Base-by-base conservation (phyloP, 2,329 filamentous ascomycete species). In the Aspergillus melleus region DNA sequence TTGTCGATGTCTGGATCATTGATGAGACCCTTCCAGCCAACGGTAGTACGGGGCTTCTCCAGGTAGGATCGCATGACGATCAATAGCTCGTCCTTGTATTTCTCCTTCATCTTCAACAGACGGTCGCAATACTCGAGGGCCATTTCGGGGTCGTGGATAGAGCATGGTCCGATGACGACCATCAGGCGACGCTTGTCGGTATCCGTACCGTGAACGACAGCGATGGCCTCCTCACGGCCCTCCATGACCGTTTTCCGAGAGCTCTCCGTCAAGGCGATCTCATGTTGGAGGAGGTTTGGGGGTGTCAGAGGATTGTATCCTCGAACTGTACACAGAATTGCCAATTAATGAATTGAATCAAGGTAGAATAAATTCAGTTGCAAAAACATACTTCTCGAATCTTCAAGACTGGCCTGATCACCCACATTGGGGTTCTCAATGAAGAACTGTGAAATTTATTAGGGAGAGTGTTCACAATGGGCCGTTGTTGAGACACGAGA, bases 1-100 rank as follows among this genome's bases (percentile, higher is more conserved):
- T 96, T 94, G 78, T 98, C 93, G 74, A 99, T 96, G 73, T 98
- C 94, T 2, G 95, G 95, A 79, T 99, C 95, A 76, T 99, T 98
- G 81, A 99, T 96, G 70, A 99, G 82, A 53, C 95, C 95, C 83
- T 99, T 99, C 95, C 95, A 99, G 68, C 95, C 95, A 29, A 99
- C 92, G 0, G 95, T 99, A 29, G 95, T 99, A 65, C 95, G 88
- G 22, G 95, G 95, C 84, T 99, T 99, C 84, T 99, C 95, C 61
- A 99, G 87, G 85, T 99, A 99, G 65, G 92, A 91, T 69, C 95
- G 90, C 95, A 99, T 99, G 63, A 99, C 90, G 68, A 99, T 95
- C 69, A 96, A 84, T 42, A 99, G 85, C 74, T 98, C 92, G 71
- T 93, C 86, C 75, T 90, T 85, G 81, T 96, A 89, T 81, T 96